Evolutionary conservation across 73 alveolate species (phyloP).

Genomic region (Tetrahymena elliotti): DNA sequence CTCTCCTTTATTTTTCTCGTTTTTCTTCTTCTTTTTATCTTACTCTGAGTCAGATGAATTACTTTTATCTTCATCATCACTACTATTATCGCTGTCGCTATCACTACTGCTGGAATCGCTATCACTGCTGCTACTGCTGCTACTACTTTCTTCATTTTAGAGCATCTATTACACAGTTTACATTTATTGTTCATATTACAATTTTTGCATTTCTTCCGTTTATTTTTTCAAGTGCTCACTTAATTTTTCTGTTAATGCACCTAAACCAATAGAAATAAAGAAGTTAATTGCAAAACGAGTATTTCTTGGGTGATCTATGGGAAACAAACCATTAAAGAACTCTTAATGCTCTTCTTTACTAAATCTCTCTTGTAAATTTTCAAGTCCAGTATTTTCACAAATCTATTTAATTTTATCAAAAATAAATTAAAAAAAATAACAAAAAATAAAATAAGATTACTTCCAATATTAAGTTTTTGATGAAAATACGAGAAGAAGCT

Average conservation of each 20-base stretch:
- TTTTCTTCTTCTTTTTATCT: not conserved
- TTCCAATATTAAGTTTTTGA: constrained; percentile 88
- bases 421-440: not conserved
- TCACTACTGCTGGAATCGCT: not conserved
- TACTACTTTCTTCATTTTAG: constrained; percentile 2
- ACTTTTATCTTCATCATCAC: not conserved
- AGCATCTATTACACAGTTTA: not conserved
- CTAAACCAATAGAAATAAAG: constrained; percentile 97
- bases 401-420: not conserved
- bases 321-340: constrained; percentile 81
- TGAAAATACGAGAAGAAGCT: constrained; percentile 93
- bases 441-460: not conserved
- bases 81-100: constrained; percentile 21
- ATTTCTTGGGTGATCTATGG: constrained; percentile 90
- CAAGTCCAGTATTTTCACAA: constrained; percentile 67
- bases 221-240: constrained; percentile 40
- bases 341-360: constrained; percentile 59
- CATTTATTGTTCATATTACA: not conserved
- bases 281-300: constrained; percentile 96
- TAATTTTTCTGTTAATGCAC: constrained; percentile 92
- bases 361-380: constrained; percentile 36
- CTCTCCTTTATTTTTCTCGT: not conserved
- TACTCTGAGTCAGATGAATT: not conserved
- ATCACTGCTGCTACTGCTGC: constrained; percentile 12
- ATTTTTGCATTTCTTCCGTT: not conserved